These are phyloP conservation scores for Phaeosphaeriaceae sp. DNA, from an alignment of 2,329 filamentous ascomycete genomes.

Conservation along the genomic window DNA sequence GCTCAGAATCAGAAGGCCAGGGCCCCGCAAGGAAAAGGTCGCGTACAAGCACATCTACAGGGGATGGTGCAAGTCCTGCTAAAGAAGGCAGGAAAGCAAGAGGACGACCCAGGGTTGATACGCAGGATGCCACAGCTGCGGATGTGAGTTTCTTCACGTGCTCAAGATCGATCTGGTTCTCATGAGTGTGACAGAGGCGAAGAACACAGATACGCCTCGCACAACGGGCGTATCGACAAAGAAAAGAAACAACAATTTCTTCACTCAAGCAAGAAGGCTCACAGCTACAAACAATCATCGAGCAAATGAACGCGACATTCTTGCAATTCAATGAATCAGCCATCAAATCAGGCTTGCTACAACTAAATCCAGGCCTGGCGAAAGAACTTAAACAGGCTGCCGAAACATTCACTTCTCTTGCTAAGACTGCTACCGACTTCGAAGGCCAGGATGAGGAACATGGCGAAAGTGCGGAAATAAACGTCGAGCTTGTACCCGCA, in stretches of 20 bases:
- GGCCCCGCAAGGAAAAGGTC: slow-evolving; percentile 40
- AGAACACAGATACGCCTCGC: slow-evolving; percentile 87
- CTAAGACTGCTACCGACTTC: slow-evolving; percentile 52
- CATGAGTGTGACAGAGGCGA: slow-evolving; percentile 63
- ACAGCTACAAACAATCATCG: slow-evolving; percentile 70
- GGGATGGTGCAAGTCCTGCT: slow-evolving; percentile 31
- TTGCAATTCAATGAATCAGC: slow-evolving; percentile 69
- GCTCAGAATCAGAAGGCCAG: slow-evolving; percentile 41
- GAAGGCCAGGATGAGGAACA: slow-evolving; percentile 37
- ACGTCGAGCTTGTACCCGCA: neutral
- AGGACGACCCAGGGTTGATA: slow-evolving; percentile 76
- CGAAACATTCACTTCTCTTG: slow-evolving; percentile 64
- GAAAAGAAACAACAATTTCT: slow-evolving; percentile 82
- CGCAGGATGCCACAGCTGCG: slow-evolving; percentile 76
- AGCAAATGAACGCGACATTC: slow-evolving; percentile 77
- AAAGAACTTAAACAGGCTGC: slow-evolving; percentile 63
- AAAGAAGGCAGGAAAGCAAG: slow-evolving; percentile 62
- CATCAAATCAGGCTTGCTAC: slow-evolving; percentile 63
- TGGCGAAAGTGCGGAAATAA: slow-evolving; percentile 37
- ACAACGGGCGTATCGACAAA: slow-evolving; percentile 81
- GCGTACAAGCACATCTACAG: slow-evolving; percentile 33
- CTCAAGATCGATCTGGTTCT: neutral
- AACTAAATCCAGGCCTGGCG: slow-evolving; percentile 63
- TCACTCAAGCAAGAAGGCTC: slow-evolving; percentile 73
- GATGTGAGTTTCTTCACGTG: slow-evolving; percentile 66